Base-by-base conservation (phyloP, 2,329 filamentous ascomycete species). In the Rhynchosporium secalis region DNA sequence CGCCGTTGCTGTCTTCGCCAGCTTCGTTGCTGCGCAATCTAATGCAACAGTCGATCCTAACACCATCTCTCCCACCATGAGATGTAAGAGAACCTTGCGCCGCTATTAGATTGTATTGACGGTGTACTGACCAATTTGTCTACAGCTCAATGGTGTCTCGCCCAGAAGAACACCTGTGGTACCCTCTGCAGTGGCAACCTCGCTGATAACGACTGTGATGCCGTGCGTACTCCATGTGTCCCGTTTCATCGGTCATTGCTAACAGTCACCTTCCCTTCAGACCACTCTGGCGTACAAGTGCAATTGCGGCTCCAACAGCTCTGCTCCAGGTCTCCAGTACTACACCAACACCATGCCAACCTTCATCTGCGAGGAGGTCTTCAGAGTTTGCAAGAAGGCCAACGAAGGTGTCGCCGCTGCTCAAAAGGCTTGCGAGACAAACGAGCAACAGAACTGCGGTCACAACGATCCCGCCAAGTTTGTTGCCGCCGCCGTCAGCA, bases 331-430 rank as follows among this genome's bases (percentile, higher is more conserved):
- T 71, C 79, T 86, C 69, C 73, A 76, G 64, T 76, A 78, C 68
- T 89, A 86, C 76, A 69, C 75, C 59, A 76, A 83, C 74, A 85
- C 84, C 29, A 76, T 89, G 55, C 85, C 85, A 47, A 84, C 78
- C 75, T 86, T 78, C 74, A 79, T 85, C 74, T 89, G 86, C 77
- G 71, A 80, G 70, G 75, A 75, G 66, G 82, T 79, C 75, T 83
- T 75, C 71, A 68, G 66, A 29, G 77, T 81, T 68, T 83, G 81
- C 71, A 78, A 81, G 62, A n/a, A 66, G 33, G 71, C 74, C 62
- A 69, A 80, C 70, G 75, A 79, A 68, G 74, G 80, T 64, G 75
- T 83, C 65, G 73, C 77, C 47, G 72, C 79, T 63, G 76, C 74
- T 58, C 78, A 82, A 69, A 68, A 75, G 58, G 64, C 73, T 55